These are phyloP conservation scores for Colletotrichum nymphaeae DNA, from an alignment of 2,329 filamentous ascomycete species.

Conservation along the genomic window DNA sequence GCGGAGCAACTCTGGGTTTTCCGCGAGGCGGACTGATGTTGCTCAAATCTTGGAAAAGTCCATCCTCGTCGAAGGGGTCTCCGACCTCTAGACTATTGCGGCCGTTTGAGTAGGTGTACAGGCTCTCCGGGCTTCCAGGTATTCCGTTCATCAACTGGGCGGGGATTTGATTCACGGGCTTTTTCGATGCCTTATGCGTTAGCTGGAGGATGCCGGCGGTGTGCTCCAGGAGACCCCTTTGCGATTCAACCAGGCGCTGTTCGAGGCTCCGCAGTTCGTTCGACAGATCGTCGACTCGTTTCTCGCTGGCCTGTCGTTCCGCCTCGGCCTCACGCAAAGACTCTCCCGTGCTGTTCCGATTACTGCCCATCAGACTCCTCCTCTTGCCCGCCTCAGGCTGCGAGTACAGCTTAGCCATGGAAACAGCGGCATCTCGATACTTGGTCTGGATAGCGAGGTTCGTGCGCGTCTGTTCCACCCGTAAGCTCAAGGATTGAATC, in stretches of 20 bases:
- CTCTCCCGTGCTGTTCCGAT: slow-evolving; percentile 60
- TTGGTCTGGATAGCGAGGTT: slow-evolving; percentile 93
- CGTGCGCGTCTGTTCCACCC: slow-evolving; percentile 84
- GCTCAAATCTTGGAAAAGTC: slow-evolving; percentile 75
- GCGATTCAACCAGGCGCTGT: slow-evolving; percentile 78
- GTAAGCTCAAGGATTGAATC: slow-evolving; percentile 75
- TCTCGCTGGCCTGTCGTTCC: slow-evolving; percentile 79
- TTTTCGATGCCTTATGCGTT: slow-evolving; percentile 82
- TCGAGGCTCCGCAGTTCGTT: slow-evolving; percentile 84
- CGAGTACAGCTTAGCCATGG: slow-evolving; percentile 83
- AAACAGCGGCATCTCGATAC: slow-evolving; percentile 91
- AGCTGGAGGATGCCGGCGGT: slow-evolving; percentile 93
- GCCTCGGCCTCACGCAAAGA: slow-evolving; percentile 73
- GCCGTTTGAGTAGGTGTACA: slow-evolving; percentile 75
- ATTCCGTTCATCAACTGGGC: slow-evolving; percentile 64
- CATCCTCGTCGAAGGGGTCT: slow-evolving; percentile 80
- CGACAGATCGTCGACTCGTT: slow-evolving; percentile 87
- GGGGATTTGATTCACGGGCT: slow-evolving; percentile 50
- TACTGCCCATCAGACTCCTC: slow-evolving; percentile 58
- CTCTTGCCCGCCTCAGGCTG: slow-evolving; percentile 62
- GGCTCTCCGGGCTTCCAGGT: slow-evolving; percentile 81
- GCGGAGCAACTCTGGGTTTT: slow-evolving; percentile 52
- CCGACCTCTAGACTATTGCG: slow-evolving; percentile 67
- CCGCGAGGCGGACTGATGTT: slow-evolving; percentile 42
- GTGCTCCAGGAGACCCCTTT: slow-evolving; percentile 84